Conservation (phyloP, 768 basidiomycete species). For the Dioszegia aurantiaca region DNA sequence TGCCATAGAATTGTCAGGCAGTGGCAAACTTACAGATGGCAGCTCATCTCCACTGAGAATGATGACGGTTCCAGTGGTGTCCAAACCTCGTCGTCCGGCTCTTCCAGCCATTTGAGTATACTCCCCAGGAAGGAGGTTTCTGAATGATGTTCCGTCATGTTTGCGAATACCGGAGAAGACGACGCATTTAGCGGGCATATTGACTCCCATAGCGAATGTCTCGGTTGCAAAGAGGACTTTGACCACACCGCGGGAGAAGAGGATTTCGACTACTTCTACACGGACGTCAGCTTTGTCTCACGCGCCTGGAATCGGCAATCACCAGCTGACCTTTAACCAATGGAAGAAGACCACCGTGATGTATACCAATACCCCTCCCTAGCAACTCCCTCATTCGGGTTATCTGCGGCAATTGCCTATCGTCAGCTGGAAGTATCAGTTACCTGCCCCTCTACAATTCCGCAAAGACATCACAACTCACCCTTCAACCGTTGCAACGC, state of each 20-base stretch:
- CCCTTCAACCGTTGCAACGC: conserved; percentile 88
- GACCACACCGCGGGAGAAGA: conserved; percentile 92
- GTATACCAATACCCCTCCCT: conserved; percentile 89
- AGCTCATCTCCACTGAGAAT: conserved; percentile 73
- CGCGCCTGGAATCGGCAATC: background rate
- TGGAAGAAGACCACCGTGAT: conserved; percentile 93
- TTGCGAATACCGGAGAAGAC: conserved; percentile 94
- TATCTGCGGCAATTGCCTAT: conserved; percentile 90
- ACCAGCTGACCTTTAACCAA: conserved; percentile 81
- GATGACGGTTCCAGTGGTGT: conserved; percentile 92
- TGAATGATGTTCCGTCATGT: conserved; percentile 88
- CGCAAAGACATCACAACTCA: conserved; percentile 45
- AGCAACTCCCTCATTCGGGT: conserved; percentile 82
- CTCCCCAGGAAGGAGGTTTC: conserved; percentile 59
- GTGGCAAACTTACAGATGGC: conserved; percentile 67
- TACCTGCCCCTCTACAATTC: background rate
- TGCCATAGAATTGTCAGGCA: background rate
- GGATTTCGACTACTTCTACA: conserved; percentile 81
- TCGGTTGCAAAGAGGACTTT: conserved; percentile 97
- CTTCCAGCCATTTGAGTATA: conserved; percentile 99
- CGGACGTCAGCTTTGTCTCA: conserved; percentile 9
- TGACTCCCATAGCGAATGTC: conserved; percentile 99
- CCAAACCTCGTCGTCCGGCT: conserved; percentile 91
- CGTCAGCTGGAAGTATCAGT: conserved; percentile 62
- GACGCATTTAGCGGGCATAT: conserved; percentile 97